Evolutionary conservation across 768 basidiomycete species (phyloP).

Genomic region (Russula emetica): DNA sequence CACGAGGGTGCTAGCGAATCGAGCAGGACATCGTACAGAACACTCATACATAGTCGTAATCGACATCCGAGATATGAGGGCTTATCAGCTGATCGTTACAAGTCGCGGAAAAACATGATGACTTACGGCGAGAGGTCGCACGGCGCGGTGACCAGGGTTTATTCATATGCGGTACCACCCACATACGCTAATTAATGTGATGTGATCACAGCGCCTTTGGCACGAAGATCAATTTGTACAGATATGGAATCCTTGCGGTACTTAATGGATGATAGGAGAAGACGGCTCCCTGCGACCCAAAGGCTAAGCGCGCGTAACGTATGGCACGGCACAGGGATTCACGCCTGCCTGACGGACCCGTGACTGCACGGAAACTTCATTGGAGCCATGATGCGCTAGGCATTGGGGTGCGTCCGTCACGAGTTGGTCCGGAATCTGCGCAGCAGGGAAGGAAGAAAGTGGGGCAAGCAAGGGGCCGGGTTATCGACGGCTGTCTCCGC

Average conservation of each 20-base stretch:
- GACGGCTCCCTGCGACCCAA: neutral
- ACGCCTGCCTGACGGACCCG: neutral
- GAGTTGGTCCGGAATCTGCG: neutral
- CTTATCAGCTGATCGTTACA: neutral
- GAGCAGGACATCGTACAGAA: neutral
- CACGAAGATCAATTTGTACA: neutral
- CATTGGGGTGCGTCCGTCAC: neutral
- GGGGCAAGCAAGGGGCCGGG: neutral
- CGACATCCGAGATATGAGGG: neutral
- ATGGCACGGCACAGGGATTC: neutral
- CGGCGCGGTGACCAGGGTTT: neutral
- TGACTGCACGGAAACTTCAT: neutral
- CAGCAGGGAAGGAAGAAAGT: neutral
- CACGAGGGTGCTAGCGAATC: neutral
- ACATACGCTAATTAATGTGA: neutral
- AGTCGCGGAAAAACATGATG: neutral
- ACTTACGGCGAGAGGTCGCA: neutral
- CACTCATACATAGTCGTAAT: neutral
- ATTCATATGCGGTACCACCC: neutral
- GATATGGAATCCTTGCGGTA: neutral
- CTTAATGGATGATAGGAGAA: neutral
- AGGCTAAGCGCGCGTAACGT: neutral
- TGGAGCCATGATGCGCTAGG: neutral
- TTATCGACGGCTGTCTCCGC: neutral
- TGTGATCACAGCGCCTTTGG: neutral